These are phyloP conservation scores for Suhomyces bokatorum DNA, from an alignment of 1,139 yeast species.

Conservation along the genomic window DNA sequence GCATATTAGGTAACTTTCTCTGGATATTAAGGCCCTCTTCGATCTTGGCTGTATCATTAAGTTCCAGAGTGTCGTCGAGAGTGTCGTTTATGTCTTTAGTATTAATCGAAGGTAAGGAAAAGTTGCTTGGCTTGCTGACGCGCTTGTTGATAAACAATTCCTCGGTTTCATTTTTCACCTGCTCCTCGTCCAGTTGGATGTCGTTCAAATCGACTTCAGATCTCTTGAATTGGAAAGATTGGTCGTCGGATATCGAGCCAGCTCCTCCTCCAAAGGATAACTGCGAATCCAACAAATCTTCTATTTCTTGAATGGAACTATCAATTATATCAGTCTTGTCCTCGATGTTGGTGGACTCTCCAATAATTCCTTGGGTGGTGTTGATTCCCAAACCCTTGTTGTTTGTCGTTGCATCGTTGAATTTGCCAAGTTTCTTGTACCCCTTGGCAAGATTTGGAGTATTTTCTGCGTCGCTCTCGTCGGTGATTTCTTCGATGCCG, in stretches of 20 bases:
- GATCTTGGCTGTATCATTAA: slow-evolving; percentile 7
- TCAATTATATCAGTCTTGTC: slow-evolving; percentile 22
- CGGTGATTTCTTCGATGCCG: slow-evolving; percentile 42
- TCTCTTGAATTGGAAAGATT: slow-evolving; percentile 16
- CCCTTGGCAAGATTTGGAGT: slow-evolving; percentile 4
- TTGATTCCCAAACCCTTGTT: slow-evolving; percentile 14
- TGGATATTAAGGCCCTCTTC: slow-evolving; percentile 24
- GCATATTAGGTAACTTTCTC: slow-evolving; percentile 16
- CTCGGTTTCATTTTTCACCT: neutral
- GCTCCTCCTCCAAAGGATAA: slow-evolving; percentile 15
- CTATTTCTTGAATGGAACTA: slow-evolving; percentile 45
- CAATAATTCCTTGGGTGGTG: slow-evolving; percentile 15
- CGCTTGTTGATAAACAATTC: slow-evolving; percentile 5
- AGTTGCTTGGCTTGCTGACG: neutral
- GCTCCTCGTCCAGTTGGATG: slow-evolving; percentile 5
- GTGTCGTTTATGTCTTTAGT: neutral
- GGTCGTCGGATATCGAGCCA: slow-evolving; percentile 1
- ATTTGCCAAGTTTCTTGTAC: neutral
- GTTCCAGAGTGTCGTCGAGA: neutral
- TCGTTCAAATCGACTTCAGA: slow-evolving; percentile 6
- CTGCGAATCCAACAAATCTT: slow-evolving; percentile 42
- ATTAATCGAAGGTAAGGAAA: neutral
- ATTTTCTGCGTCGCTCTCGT: slow-evolving; percentile 29
- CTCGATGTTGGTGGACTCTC: slow-evolving; percentile 21
- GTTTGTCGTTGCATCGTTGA: neutral